Evolutionary conservation across 208 protist genomes (phyloP).

Genomic region (Trichomonas vaginalis): DNA sequence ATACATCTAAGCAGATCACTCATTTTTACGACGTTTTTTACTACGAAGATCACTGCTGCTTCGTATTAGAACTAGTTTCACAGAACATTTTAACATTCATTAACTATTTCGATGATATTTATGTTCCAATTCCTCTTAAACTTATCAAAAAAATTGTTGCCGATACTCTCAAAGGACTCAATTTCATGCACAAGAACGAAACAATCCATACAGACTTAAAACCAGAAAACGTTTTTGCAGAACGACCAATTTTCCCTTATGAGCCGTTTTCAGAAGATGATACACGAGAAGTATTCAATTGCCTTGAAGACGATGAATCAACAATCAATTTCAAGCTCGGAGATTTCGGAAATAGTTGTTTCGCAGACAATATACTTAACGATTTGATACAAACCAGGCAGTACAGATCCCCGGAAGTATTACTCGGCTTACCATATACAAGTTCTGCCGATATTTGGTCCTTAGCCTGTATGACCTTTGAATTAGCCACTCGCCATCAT

Average conservation of each 20-base stretch:
- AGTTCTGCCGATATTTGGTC: conserved; percentile 62
- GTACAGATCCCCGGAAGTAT: not conserved
- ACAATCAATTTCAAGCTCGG: not conserved
- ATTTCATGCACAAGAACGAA: conserved; percentile 27
- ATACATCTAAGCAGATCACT: not conserved
- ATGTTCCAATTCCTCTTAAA: not conserved
- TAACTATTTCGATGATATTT: not conserved
- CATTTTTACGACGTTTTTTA: not conserved
- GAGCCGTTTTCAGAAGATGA: not conserved
- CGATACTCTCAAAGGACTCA: conserved; percentile 32
- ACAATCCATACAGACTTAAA: conserved; percentile 46
- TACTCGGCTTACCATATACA: conserved; percentile 26
- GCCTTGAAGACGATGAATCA: not conserved
- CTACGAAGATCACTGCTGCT: not conserved
- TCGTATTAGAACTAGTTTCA: not conserved
- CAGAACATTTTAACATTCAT: not conserved
- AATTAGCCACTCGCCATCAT: conserved; percentile 54
- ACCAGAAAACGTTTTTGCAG: conserved; percentile 39
- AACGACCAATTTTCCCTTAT: not conserved
- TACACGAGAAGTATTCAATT: too few relatives aligned
- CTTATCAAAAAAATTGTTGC: conserved; percentile 19
- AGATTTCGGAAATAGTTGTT: not conserved
- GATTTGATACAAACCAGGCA: conserved; percentile 3
- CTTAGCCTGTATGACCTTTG: conserved; percentile 56
- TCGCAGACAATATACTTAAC: not conserved